Percentiles rank a stretch among this genome's conserved stretches.
These are phyloP conservation scores for Gynostemma pentaphyllum DNA, from an alignment of 306 rosid species.

Conservation along the genomic window DNA sequence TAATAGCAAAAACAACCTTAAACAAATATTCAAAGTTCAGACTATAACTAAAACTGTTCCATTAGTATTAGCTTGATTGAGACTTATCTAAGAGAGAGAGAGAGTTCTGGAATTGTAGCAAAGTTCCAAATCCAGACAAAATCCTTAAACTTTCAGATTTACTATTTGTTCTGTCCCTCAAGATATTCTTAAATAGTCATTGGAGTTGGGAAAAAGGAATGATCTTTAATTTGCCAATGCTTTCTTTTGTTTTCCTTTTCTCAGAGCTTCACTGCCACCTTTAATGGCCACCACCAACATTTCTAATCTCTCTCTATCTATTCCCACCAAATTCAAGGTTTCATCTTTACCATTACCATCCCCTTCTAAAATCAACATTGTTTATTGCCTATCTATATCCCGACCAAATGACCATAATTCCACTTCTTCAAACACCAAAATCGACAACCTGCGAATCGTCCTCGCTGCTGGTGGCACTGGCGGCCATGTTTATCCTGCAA, in stretches of 20 bases:
- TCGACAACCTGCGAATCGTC: slow-evolving; percentile 34
- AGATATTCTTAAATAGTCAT: no score
- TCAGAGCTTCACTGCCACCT: slow-evolving; percentile 9
- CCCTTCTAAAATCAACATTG: slow-evolving; percentile 6
- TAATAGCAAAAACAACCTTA: no score
- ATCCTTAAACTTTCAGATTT: no score
- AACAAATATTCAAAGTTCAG: no score
- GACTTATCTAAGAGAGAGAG: no score
- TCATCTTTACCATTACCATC: slow-evolving; percentile 8
- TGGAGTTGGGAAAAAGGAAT: not conserved
- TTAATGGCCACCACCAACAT: slow-evolving; percentile 27
- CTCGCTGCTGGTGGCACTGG: slow-evolving; percentile 67
- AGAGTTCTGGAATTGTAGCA: no score
- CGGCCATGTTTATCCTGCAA: slow-evolving; percentile 57
- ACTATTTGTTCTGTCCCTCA: no score
- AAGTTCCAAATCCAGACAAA: no score
- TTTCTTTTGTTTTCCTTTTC: not conserved
- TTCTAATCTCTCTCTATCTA: slow-evolving; percentile 4
- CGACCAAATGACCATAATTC: slow-evolving; percentile 18
- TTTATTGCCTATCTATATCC: slow-evolving; percentile 21
- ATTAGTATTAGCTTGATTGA: no score
- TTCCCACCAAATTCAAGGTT: slow-evolving; percentile 8
- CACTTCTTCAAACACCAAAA: slow-evolving; percentile 16
- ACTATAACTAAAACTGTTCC: no score
- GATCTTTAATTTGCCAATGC: not conserved